Conservation (phyloP, 345 rosid species). For the Populus pruinosa region DNA sequence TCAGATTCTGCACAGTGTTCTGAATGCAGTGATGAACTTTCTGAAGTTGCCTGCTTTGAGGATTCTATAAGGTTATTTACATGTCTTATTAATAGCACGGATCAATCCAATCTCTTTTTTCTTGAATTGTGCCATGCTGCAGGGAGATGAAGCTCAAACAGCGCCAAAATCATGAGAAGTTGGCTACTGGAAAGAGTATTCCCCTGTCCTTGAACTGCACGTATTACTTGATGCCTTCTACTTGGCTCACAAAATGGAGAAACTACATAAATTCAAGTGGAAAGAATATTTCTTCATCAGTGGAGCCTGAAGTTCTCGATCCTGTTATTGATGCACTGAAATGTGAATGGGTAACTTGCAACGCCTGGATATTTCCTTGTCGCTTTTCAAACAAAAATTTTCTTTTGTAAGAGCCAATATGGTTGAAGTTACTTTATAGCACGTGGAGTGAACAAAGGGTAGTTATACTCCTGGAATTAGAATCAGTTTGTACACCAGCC, state of each 20-base stretch:
- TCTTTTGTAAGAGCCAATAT: not conserved
- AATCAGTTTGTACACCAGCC: not conserved
- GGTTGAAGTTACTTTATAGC: not conserved
- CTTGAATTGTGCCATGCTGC: constrained; percentile 37
- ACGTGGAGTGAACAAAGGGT: not conserved
- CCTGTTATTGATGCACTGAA: constrained; percentile 53
- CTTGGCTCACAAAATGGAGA: constrained; percentile 86
- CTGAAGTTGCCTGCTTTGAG: constrained; percentile 86
- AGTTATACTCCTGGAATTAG: not conserved
- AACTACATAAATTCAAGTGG: constrained; percentile 66
- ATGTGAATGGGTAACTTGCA: constrained; percentile 69
- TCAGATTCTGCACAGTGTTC: constrained; percentile 58
- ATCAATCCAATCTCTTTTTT: constrained; percentile 11
- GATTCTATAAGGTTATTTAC: constrained; percentile 70
- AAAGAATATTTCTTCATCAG: constrained; percentile 54
- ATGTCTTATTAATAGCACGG: constrained; percentile 9
- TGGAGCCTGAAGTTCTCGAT: constrained; percentile 70
- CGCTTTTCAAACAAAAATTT: not conserved
- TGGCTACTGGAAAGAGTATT: constrained; percentile 64
- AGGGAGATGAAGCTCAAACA: constrained; percentile 76
- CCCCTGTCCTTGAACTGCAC: constrained; percentile 49
- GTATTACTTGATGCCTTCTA: constrained; percentile 76
- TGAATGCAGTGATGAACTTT: constrained; percentile 68
- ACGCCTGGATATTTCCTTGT: not conserved
- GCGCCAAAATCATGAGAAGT: constrained; percentile 84